These are phyloP conservation scores for Clarireedia paspali DNA, from an alignment of 2,329 filamentous ascomycete species.

Conservation along the genomic window DNA sequence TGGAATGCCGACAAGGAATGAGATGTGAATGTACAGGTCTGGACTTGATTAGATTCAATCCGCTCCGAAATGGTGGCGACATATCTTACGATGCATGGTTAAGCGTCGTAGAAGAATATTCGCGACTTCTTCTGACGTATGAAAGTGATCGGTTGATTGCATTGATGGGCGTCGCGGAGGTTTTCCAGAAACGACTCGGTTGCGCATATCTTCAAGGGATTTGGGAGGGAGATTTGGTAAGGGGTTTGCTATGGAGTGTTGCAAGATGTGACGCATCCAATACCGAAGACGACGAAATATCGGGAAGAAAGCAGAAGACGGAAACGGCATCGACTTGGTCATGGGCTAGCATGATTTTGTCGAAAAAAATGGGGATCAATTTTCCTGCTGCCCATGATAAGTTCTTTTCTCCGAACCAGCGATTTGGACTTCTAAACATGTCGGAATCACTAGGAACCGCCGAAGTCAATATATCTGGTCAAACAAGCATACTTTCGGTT, in stretches of 20 bases:
- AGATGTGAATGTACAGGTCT: not conserved
- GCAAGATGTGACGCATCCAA: not conserved
- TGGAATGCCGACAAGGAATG: not conserved
- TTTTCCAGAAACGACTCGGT: not conserved
- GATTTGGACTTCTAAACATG: not conserved
- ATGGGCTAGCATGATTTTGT: not conserved
- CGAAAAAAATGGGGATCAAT: not conserved
- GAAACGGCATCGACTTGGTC: not conserved
- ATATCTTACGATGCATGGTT: not conserved
- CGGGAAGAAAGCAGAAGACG: not conserved
- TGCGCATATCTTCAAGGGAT: not conserved
- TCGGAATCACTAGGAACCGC: not conserved
- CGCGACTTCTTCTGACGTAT: not conserved
- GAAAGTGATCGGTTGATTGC: not conserved
- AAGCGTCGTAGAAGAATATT: not conserved
- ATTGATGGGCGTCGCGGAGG: not conserved
- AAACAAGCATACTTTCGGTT: not conserved
- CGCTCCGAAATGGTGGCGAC: not conserved
- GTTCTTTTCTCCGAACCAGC: not conserved
- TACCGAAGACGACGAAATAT: not conserved
- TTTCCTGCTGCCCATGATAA: not conserved
- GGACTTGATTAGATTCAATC: not conserved
- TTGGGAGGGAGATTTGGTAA: not conserved
- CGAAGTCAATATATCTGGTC: too few relatives aligned
- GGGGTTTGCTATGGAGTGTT: not conserved